phyloP scores from a whole-genome alignment of 2,329 filamentous ascomycete species.

The Berkeleyomyces basicola region DNA sequence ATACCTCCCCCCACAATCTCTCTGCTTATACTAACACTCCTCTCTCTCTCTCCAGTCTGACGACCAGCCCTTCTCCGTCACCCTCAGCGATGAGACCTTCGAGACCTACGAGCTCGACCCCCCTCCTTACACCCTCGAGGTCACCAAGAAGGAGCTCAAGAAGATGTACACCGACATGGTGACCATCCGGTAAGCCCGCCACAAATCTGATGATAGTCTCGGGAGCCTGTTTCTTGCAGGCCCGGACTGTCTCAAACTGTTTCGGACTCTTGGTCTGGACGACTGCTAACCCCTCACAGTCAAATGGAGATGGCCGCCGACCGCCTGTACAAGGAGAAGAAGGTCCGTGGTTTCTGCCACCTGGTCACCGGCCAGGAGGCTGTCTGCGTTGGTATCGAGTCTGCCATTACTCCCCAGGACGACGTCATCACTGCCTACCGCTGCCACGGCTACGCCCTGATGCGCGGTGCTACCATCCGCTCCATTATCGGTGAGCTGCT shows the following conservation, averaged over 20 bases:
- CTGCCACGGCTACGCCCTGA: conserved; percentile 95
- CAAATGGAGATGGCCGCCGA: conserved; percentile 99
- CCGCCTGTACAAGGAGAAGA: conserved; percentile 99
- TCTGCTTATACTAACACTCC: not conserved
- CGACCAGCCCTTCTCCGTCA: conserved; percentile 81
- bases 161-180: conserved; percentile 99
- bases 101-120: conserved; percentile 99
- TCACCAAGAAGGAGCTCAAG: conserved; percentile 96
- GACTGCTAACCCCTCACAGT: conserved; percentile 29
- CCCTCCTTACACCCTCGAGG: conserved; percentile 77
- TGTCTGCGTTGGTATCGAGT: conserved; percentile 91
- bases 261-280: not conserved
- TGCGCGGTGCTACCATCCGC: conserved; percentile 82
- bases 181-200: conserved; percentile 50
- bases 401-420: conserved; percentile 80
- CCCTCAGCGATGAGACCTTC: conserved; percentile 94
- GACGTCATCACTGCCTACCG: conserved; percentile 96
- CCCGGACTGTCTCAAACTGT: not conserved
- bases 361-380: conserved; percentile 96
- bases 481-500: conserved; percentile 93
- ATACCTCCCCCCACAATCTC: conserved; percentile 3
- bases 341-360: conserved; percentile 99
- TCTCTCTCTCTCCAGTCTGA: conserved; percentile 47
- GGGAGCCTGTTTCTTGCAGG: no score
- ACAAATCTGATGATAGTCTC: no score